These are phyloP conservation scores for Backusella circina DNA, from an alignment of 192 early-diverging fungal species.

Conservation along the genomic window DNA sequence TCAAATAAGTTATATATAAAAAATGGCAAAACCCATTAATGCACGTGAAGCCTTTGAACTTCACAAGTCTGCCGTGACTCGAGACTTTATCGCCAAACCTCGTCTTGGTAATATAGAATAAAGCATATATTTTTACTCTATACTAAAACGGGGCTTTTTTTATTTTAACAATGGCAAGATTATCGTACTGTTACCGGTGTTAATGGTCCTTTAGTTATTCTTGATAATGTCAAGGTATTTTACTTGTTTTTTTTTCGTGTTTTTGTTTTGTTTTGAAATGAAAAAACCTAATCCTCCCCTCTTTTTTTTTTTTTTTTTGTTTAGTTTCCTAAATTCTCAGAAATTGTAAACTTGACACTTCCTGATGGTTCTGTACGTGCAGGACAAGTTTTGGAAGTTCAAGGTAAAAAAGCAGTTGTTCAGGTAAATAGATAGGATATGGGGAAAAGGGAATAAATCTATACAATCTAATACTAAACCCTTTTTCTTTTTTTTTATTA, in stretches of 20 bases:
- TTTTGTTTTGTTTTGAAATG: background rate
- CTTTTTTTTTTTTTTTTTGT: too few relatives aligned
- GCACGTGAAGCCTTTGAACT: constrained; percentile 70
- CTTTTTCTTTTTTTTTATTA: too few relatives aligned
- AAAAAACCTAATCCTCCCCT: background rate
- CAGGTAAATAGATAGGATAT: constrained; percentile 53
- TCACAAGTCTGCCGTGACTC: constrained; percentile 83
- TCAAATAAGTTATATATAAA: background rate
- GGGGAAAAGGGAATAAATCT: background rate
- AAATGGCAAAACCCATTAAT: constrained; percentile 11
- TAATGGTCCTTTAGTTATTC: constrained; percentile 96
- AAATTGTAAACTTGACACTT: constrained; percentile 95
- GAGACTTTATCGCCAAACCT: constrained; percentile 82
- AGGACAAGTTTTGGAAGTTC: constrained; percentile 97
- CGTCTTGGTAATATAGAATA: constrained; percentile 66
- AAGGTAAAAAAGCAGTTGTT: constrained; percentile 93
- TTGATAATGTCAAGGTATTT: constrained; percentile 95
- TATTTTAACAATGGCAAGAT: constrained; percentile 58
- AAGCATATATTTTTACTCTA: background rate
- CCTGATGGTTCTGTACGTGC: constrained; percentile 94
- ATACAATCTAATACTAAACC: background rate
- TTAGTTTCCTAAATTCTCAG: constrained; percentile 93
- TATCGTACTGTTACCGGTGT: constrained; percentile 97
- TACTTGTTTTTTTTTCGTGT: background rate
- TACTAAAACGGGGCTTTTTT: background rate